These are phyloP conservation scores for Rubia yunnanensis DNA, from an alignment of 257 asterid species.

Conservation along the genomic window DNA sequence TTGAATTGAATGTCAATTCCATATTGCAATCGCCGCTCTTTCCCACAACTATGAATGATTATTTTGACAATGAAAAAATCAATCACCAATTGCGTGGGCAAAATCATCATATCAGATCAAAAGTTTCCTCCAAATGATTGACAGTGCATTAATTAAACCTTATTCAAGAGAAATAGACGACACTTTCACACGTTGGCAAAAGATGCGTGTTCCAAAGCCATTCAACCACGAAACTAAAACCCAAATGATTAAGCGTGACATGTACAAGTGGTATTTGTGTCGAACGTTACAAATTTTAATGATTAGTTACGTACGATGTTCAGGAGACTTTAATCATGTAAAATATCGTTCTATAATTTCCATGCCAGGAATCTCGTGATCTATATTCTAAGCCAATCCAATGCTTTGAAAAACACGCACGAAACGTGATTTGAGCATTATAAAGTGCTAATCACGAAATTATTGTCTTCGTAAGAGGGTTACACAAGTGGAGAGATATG, in stretches of 20 bases:
- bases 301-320: neutral
- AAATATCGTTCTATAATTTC: neutral
- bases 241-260: neutral
- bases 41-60: too few species aligned
- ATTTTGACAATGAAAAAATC: too few species aligned
- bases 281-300: neutral
- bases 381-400: neutral
- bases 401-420: neutral
- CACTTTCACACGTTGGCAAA: neutral
- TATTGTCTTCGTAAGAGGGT: neutral
- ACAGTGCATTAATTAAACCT: neutral
- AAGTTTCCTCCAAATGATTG: neutral
- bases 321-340: neutral
- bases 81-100: too few species aligned
- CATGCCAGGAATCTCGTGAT: neutral
- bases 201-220: neutral
- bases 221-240: neutral
- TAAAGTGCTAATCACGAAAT: neutral
- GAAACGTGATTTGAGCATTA: conserved; percentile 2
- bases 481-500: too few species aligned
- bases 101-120: neutral
- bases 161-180: neutral
- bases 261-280: neutral
- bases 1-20: too few species aligned
- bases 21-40: too few species aligned